A percentile compares a stretch with the other conserved stretches of the same genome.
Conservation (phyloP, 1,284 basidiomycete genomes). For the Rhodotorula sp. region DNA sequence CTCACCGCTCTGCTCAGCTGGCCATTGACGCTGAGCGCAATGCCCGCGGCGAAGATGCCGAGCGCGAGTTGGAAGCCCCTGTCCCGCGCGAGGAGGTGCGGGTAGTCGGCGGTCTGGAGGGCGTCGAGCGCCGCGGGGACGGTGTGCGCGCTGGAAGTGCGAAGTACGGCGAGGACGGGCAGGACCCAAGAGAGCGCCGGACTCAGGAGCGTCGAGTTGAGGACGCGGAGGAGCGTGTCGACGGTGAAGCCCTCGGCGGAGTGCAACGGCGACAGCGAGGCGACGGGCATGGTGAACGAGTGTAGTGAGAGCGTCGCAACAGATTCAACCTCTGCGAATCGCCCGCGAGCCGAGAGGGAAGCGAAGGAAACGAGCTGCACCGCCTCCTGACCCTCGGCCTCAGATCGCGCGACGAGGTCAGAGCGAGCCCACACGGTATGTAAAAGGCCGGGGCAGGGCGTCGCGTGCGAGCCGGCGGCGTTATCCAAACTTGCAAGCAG, state of each 20-base stretch:
- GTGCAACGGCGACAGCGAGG: constrained; percentile 14
- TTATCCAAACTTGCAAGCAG: too few species aligned
- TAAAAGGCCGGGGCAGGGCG: too few species aligned
- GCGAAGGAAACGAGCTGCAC: neutral
- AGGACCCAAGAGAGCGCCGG: constrained; percentile 5
- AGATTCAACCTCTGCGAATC: neutral
- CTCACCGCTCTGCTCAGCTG: constrained; percentile 5
- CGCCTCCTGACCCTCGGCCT: neutral
- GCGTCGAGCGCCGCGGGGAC: neutral
- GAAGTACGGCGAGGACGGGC: constrained; percentile 4
- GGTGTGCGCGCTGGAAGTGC: neutral
- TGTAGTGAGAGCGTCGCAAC: neutral
- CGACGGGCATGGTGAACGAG: neutral
- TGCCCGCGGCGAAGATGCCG: constrained; percentile 13
- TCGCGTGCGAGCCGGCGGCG: too few species aligned
- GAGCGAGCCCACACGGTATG: too few species aligned
- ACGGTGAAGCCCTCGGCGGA: constrained; percentile 20
- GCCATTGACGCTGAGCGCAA: constrained; percentile 1
- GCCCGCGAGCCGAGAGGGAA: neutral
- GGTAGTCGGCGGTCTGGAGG: neutral
- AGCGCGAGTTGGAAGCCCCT: neutral
- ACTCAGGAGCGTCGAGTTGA: constrained; percentile 3
- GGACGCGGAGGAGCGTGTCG: constrained; percentile 15
- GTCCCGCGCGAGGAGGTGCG: neutral
- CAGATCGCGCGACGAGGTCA: too few species aligned